Base-by-base conservation (phyloP, 2,329 filamentous ascomycete genomes). In the Paraphoma sp. region DNA sequence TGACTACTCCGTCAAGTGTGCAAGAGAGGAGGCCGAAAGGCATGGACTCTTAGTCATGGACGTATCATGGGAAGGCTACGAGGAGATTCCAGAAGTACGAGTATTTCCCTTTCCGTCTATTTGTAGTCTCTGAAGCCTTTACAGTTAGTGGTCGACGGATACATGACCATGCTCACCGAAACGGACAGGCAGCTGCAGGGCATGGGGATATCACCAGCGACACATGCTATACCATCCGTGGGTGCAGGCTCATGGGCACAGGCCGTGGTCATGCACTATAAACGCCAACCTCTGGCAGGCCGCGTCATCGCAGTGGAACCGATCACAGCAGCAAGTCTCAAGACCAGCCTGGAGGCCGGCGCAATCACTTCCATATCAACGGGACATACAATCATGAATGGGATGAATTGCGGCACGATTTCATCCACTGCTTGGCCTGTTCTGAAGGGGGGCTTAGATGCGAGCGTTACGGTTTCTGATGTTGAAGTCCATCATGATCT, bases 141-240 rank as follows among this genome's bases (percentile, higher is more conserved):
- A 11, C 45, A 85, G 73, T 93, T 89, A 87, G 89, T 93, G 18
- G 88, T 92, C 0, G 87, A 94, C 57, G 91, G 91, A 0, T 95
- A 94, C 66, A 81, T 81, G 4, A 92, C 90, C 0, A 88, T 93
- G 83, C 79, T 93, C 59, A 72, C 76, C 3, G 91, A 95, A 68
- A 79, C 86, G 0, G 89, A 92, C 48, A 71, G 79, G 17, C 89
- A 93, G 67, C 68, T 89, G 9, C 69, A 80, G 0, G 74, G 76
- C 0, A 62, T 78, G 0, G 57, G 52, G 0, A 70, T 76, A 0
- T 61, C 67, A 4, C 59, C 75, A 4, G 78, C 82, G 6, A 83
- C 79, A 0, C 76, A 86, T 9, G 81, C 87, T 30, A 73, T 94
- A 12, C 83, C 84, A 0, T 88, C 90, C 0, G 88, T 90, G 1